phyloP scores from a whole-genome alignment of 441 rosid species.

The Corymbia citriodora region DNA sequence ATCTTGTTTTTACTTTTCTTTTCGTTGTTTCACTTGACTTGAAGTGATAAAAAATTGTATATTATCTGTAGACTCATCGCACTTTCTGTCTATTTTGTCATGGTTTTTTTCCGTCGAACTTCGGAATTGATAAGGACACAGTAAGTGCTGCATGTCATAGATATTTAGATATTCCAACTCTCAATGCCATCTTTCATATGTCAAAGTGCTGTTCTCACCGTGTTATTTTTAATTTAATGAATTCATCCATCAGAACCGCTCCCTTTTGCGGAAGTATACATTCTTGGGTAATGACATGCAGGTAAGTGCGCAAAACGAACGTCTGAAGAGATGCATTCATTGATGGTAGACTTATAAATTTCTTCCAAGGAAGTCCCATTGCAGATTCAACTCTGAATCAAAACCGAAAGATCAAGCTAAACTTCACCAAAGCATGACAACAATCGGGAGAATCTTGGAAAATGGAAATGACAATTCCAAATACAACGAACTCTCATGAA shows the following conservation, averaged over 20 bases:
- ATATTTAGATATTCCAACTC: background rate
- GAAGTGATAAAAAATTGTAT: background rate
- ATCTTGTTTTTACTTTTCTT: background rate
- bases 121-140: background rate
- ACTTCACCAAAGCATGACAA: no score
- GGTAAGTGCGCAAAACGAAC: conserved; percentile 6
- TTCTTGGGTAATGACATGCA: conserved; percentile 92
- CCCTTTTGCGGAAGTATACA: conserved; percentile 75
- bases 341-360: no score
- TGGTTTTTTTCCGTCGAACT: background rate
- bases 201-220: background rate
- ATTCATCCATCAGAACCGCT: conserved; percentile 65
- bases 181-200: background rate
- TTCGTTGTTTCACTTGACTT: background rate
- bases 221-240: background rate
- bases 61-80: background rate
- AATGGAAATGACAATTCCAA: no score
- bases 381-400: no score
- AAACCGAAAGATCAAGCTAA: no score
- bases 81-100: background rate
- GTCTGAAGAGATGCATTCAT: no score
- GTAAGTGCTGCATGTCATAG: background rate
- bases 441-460: no score
- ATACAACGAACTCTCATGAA: no score
- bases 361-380: no score